Base-by-base conservation (phyloP, 805 yeast genomes). In the Yamadazyma tumulicola region DNA sequence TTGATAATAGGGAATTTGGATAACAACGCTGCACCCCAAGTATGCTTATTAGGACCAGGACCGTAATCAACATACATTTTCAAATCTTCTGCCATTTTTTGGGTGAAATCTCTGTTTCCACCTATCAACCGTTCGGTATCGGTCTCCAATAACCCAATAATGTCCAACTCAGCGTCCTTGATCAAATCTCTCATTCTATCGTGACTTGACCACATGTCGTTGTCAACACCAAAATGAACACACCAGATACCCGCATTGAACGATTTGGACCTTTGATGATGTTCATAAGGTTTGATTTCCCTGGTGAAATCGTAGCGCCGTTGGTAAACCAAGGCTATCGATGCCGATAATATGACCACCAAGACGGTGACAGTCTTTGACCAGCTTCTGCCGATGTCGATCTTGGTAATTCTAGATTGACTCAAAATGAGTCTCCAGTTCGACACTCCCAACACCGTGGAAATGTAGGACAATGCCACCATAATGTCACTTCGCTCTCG, bases 171-270 rank as follows among this genome's bases (percentile, higher is more conserved):
- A 35, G 94, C 80, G 48, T 91, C 97, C 40, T 64, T 68, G 40
- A 93, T 77, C 32, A 91, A 73, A 45, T 83, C 81, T 39, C 81
- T 68, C 96, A 93, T 91, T 46, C 97, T 75, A 27, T 77, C 79
- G 61, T 93, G 97, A 45, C 88, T 77, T 0, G 95, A 91, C 98
- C 98, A 93, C 93, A 93, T 83, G 55, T 88, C 96, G 58, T 93
- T 93, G 57, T 93, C 98, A 32, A 93, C 72, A 16, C 97, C 98
- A 55, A 93, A 93, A 64, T 93, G 98, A 45, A 93, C 81, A 15
- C 97, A 91, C 98, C 98, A 93, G 42, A 93, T 89, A 56, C 97
- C 98, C 2, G 97, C 89, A 1, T 96, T 88, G 49, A 93, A 75
- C 4, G 85, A 57, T 46, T 79, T 75, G 2, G 85, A 72, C n/a